Evolutionary conservation across 2,329 filamentous ascomycete genomes (phyloP).

Genomic region (Ceratocystis alfenasii): DNA sequence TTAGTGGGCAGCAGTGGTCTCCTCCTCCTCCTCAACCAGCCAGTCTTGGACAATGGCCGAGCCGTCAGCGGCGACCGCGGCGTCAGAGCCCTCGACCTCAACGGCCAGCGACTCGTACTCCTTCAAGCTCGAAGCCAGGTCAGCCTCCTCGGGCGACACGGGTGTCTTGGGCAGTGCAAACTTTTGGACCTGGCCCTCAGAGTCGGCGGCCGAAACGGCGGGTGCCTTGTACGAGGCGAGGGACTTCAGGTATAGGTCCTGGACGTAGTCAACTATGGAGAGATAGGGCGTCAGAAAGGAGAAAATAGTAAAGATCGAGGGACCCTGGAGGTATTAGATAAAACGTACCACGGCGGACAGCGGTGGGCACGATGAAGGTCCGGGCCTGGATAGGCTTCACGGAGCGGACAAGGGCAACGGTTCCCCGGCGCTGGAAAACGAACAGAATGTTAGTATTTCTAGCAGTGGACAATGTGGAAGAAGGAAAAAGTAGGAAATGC

Average conservation of each 20-base stretch:
- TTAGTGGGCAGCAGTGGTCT: conserved; percentile 37
- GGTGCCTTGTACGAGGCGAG: conserved; percentile 89
- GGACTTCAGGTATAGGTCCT: conserved; percentile 94
- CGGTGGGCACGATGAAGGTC: conserved; percentile 48
- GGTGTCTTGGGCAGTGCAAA: conserved; percentile 73
- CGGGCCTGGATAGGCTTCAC: conserved; percentile 41
- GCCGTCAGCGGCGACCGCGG: conserved; percentile 45
- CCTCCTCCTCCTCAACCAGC: conserved; percentile 69
- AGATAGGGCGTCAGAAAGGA: background rate
- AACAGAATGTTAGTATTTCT: conserved; percentile 9
- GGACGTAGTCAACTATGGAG: conserved; percentile 76
- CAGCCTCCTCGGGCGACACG: conserved; percentile 80
- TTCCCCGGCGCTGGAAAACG: conserved; percentile 15
- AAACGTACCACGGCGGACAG: conserved; percentile 49
- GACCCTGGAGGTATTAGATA: background rate
- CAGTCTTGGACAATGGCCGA: conserved; percentile 54
- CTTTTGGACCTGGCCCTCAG: conserved; percentile 81
- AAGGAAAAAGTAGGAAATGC: background rate
- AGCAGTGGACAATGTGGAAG: background rate
- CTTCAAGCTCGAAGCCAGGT: conserved; percentile 82
- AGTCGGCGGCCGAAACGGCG: conserved; percentile 70
- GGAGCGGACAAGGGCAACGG: conserved; percentile 25
- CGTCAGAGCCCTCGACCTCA: conserved; percentile 81
- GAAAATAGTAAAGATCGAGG: conserved; percentile 18
- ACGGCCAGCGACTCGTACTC: conserved; percentile 90